These are phyloP conservation scores for Saccharomyces hybrid DNA, from an alignment of 1,139 yeast genomes.

Conservation along the genomic window DNA sequence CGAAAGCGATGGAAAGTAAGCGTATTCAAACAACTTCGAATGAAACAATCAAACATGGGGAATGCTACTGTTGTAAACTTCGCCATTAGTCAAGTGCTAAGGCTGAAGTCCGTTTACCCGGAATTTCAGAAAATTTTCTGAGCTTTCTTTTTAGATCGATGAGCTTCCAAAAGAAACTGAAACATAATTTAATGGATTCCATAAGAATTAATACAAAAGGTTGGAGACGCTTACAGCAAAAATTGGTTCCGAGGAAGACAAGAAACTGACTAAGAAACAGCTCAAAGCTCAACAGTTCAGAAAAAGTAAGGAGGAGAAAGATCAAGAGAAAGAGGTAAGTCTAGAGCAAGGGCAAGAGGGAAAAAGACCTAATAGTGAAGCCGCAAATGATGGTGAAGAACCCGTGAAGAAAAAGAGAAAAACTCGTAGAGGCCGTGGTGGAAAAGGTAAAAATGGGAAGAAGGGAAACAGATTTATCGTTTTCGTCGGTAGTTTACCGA, in stretches of 20 bases:
- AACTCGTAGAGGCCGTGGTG: slow-evolving; percentile 65
- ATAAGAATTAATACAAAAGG: too few species aligned
- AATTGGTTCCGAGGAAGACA: slow-evolving; percentile 9
- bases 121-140: too few species aligned
- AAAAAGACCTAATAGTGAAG: not conserved
- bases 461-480: slow-evolving; percentile 67
- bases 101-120: too few species aligned
- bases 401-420: slow-evolving; percentile 58
- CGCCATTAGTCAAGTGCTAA: too few species aligned
- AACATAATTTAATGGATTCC: too few species aligned
- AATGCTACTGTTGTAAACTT: too few species aligned
- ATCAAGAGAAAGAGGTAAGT: slow-evolving; percentile 25
- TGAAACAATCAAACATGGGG: too few species aligned
- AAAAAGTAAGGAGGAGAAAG: slow-evolving; percentile 29
- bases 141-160: too few species aligned
- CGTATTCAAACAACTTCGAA: too few species aligned
- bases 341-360: slow-evolving; percentile 19
- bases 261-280: slow-evolving; percentile 70
- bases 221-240: too few species aligned
- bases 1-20: too few species aligned
- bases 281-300: slow-evolving; percentile 65
- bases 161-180: too few species aligned
- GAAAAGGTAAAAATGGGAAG: slow-evolving; percentile 54
- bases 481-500: slow-evolving; percentile 91
- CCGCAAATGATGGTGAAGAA: slow-evolving; percentile 21